phyloP scores from a whole-genome alignment of 1,139 yeast species.

The Kurtzmaniella quercitrusa region DNA sequence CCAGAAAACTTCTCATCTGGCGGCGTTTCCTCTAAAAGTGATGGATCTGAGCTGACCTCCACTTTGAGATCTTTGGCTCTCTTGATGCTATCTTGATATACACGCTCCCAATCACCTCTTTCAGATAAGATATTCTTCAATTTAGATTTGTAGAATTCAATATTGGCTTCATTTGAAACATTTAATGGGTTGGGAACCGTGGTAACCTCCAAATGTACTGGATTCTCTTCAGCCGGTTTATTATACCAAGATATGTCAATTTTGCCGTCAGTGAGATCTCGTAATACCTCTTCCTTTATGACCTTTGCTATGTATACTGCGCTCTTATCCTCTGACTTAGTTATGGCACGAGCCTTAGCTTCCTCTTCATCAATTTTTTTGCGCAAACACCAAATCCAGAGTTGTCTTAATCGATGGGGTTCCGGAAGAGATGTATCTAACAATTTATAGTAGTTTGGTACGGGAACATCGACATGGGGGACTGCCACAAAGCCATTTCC shows the following conservation, averaged over 20 bases:
- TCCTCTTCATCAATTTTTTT: constrained; percentile 42
- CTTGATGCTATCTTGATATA: constrained; percentile 20
- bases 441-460: constrained; percentile 57
- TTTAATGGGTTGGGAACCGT: constrained; percentile 54
- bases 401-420: constrained; percentile 68
- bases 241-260: constrained; percentile 69
- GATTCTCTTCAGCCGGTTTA: constrained; percentile 21
- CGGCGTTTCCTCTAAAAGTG: constrained; percentile 1
- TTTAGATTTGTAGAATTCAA: constrained; percentile 43
- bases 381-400: constrained; percentile 66
- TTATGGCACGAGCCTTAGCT: constrained; percentile 18
- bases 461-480: constrained; percentile 63
- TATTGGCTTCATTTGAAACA: constrained; percentile 42
- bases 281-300: constrained; percentile 60
- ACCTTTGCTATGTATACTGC: constrained; percentile 55
- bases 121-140: constrained; percentile 43
- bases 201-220: constrained; percentile 1
- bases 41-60: constrained; percentile 7
- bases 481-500: constrained; percentile 70
- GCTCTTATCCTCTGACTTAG: constrained; percentile 29
- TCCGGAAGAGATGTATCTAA: constrained; percentile 62
- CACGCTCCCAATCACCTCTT: constrained; percentile 45
- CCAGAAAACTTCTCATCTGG: constrained; percentile 2
- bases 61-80: constrained; percentile 15
- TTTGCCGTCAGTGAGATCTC: constrained; percentile 55